Base-by-base conservation (phyloP, 441 rosid species). In the Erysimum pusillum region DNA sequence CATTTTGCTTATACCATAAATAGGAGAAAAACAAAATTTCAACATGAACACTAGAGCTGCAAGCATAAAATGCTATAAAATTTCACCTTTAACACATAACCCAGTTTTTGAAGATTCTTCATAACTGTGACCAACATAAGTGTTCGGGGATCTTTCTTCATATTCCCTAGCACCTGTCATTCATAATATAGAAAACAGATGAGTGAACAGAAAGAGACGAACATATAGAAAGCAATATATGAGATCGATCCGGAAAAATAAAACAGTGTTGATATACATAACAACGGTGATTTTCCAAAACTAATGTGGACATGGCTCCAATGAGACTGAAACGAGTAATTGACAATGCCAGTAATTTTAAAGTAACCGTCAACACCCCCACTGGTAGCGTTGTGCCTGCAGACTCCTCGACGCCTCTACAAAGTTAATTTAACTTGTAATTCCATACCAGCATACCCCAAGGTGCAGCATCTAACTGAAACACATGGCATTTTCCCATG, bases 91-190 rank as follows among this genome's bases (percentile, higher is more conserved):
- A 94, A 79, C 7, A 71, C 79, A 76, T 96, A 96, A 52, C 98
- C 99, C 82, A 96, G 88, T 72, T 83, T 83, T 80, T 83, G 92
- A 22, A 94, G 90, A 85, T 90, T 96, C 90, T 86, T 90, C 81
- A 86, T 83, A 71, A 96, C 83, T 7, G 98, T 86, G 80, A 90
- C 71, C 79, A 96, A 82, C 96, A 96, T 83, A 81, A 96, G 79
- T 17, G 93, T 82, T 48, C 74, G 87, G 15, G 98, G 85, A 81
- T 87, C 92, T 77, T 81, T 89, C 83, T 79, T 86, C 90, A 90
- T 83, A 74, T 84, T 91, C 71, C 96, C 98, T 75, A 94, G 71
- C 76, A 96, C 77, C 98, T 96, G 96, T 62, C 82, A 78, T 67
- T 61, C 75, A 81, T 60, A 54, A 80, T 71, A 36, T 13, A 53